Evolutionary conservation across 2,329 filamentous ascomycete species (phyloP).

Genomic region (Neonectria coccinea): DNA sequence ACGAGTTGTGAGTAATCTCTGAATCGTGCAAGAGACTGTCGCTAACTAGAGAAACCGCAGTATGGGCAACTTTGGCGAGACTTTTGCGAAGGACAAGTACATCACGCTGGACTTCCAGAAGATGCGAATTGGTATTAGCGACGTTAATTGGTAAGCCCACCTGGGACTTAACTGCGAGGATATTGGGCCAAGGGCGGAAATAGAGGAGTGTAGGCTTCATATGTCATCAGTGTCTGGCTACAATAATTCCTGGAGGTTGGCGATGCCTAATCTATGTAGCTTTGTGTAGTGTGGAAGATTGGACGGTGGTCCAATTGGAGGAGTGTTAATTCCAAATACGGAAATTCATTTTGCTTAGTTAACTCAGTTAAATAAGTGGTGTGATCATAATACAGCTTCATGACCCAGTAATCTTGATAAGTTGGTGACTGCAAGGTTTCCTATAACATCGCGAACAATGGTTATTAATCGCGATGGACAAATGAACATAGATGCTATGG

Average conservation of each 20-base stretch:
- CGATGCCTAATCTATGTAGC: background rate
- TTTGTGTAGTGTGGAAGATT: background rate
- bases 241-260: background rate
- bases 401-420: background rate
- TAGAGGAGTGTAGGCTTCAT: slow-evolving; percentile 8
- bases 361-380: background rate
- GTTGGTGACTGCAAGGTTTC: background rate
- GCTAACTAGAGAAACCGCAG: slow-evolving; percentile 4
- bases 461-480: too few relatives aligned
- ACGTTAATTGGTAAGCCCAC: slow-evolving; percentile 15
- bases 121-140: slow-evolving; percentile 24
- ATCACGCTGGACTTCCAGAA: slow-evolving; percentile 24
- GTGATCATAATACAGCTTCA: background rate
- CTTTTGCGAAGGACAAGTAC: slow-evolving; percentile 28
- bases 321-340: slow-evolving; percentile 2
- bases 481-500: too few relatives aligned
- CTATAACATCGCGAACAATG: too few relatives aligned
- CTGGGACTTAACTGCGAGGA: background rate
- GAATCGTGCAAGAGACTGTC: background rate
- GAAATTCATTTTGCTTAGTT: background rate
- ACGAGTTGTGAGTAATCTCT: slow-evolving; percentile 12
- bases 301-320: background rate
- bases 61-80: slow-evolving; percentile 27
- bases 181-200: background rate
- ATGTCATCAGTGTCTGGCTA: slow-evolving; percentile 1